A percentile compares a stretch with the other conserved stretches of the same genome.
Evolutionary conservation across 2,329 filamentous ascomycete genomes (phyloP).

Genomic region (Thielaviopsis musarum): DNA sequence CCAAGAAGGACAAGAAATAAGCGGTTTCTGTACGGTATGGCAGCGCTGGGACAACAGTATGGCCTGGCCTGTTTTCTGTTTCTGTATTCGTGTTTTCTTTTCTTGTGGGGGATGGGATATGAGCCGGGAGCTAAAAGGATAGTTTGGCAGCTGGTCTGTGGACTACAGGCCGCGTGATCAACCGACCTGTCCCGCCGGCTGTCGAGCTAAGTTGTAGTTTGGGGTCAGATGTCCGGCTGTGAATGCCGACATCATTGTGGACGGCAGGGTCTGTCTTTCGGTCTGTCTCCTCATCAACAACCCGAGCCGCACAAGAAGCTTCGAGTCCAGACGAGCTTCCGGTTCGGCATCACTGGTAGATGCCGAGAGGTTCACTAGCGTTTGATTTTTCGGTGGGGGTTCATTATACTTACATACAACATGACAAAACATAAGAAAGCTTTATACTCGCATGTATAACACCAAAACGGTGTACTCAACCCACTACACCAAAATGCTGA

Average conservation of each 20-base stretch:
- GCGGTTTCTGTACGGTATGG: neutral
- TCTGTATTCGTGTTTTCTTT: neutral
- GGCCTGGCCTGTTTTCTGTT: neutral
- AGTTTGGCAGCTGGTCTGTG: neutral
- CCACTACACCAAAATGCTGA: neutral
- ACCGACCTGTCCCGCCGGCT: neutral
- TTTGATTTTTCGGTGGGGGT: neutral
- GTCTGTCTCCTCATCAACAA: neutral
- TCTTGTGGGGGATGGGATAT: neutral
- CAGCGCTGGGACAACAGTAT: neutral
- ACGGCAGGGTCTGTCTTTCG: neutral
- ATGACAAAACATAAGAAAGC: slow-evolving; percentile 2
- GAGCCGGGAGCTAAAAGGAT: neutral
- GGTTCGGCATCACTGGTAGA: neutral
- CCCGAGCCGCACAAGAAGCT: neutral
- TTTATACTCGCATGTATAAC: no score
- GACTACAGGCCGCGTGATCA: neutral
- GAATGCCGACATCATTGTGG: neutral
- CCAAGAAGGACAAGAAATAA: slow-evolving; percentile 34
- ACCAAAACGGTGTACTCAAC: no score
- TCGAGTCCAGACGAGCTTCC: neutral
- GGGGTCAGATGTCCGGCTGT: neutral
- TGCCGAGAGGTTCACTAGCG: neutral
- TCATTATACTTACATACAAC: neutral
- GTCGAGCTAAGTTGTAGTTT: neutral